Percentiles rank a stretch among this genome's conserved stretches.
Conservation (phyloP, 2,329 filamentous ascomycete genomes). For the Phaeosphaeria sp. region DNA sequence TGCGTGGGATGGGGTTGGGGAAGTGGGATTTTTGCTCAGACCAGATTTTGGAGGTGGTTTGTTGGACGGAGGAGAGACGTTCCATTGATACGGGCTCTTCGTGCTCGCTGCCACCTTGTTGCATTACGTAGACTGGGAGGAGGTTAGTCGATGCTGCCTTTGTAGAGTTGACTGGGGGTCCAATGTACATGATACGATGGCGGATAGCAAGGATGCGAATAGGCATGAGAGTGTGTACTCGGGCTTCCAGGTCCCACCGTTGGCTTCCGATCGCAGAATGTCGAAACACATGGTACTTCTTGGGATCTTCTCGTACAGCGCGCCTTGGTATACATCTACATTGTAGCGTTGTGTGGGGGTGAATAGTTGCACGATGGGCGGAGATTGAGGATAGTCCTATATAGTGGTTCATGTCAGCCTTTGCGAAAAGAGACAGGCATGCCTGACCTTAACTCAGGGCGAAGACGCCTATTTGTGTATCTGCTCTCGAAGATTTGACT, state of each 20-base stretch:
- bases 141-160: not conserved
- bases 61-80: not conserved
- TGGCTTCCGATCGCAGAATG: slow-evolving; percentile 10
- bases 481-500: not conserved
- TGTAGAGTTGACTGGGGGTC: not conserved
- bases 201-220: slow-evolving; percentile 13
- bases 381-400: slow-evolving; percentile 5
- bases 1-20: not conserved
- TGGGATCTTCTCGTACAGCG: not conserved
- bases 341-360: slow-evolving; percentile 11
- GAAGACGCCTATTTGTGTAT: not conserved
- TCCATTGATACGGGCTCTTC: not conserved
- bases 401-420: not conserved
- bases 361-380: slow-evolving; percentile 10
- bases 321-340: not conserved
- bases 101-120: not conserved
- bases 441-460: too few relatives aligned
- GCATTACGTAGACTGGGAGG: not conserved
- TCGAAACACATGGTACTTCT: slow-evolving; percentile 13
- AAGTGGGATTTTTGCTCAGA: not conserved
- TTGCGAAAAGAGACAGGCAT: too few relatives aligned
- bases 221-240: slow-evolving; percentile 11
- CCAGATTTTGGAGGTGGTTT: not conserved
- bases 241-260: slow-evolving; percentile 9
- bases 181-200: slow-evolving; percentile 13